These are phyloP conservation scores for Ceratopteris richardii DNA, from an alignment of 75 land plant species.

Conservation along the genomic window DNA sequence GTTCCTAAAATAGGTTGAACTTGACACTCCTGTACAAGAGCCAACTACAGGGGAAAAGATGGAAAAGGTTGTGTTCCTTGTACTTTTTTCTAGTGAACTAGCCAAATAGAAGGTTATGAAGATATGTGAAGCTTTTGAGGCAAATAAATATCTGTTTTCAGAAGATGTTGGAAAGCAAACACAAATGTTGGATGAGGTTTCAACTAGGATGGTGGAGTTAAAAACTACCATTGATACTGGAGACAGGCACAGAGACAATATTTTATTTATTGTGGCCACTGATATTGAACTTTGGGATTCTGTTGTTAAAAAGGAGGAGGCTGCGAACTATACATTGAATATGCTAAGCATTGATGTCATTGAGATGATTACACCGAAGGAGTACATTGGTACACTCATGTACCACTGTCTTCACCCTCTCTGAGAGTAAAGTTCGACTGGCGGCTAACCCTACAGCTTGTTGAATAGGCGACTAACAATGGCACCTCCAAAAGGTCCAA, in stretches of 20 bases:
- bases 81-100: constrained; percentile 89
- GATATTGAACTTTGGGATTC: constrained; percentile 77
- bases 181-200: constrained; percentile 67
- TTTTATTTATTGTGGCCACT: constrained; percentile 52
- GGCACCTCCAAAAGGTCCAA: constrained; percentile 1
- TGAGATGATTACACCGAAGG: too few species aligned
- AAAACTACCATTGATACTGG: constrained; percentile 84
- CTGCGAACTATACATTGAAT: constrained; percentile 77
- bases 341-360: constrained; percentile 96
- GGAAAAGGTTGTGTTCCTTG: constrained; percentile 84
- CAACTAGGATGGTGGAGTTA: constrained; percentile 68
- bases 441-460: too few species aligned
- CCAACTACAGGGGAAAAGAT: constrained; percentile 96
- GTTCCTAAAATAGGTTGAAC: constrained; percentile 46
- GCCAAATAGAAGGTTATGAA: constrained; percentile 70
- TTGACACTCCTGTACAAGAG: constrained; percentile 73
- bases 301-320: constrained; percentile 76
- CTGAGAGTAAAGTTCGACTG: too few species aligned
- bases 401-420: too few species aligned
- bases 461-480: too few species aligned
- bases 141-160: constrained; percentile 81
- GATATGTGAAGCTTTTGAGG: constrained; percentile 98
- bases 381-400: too few species aligned
- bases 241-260: constrained; percentile 47
- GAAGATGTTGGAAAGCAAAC: constrained; percentile 71